A percentile compares a stretch with the other conserved stretches of the same genome.
phyloP scores from a whole-genome alignment of 1,284 basidiomycete species.

The Gymnopus androsaceus region DNA sequence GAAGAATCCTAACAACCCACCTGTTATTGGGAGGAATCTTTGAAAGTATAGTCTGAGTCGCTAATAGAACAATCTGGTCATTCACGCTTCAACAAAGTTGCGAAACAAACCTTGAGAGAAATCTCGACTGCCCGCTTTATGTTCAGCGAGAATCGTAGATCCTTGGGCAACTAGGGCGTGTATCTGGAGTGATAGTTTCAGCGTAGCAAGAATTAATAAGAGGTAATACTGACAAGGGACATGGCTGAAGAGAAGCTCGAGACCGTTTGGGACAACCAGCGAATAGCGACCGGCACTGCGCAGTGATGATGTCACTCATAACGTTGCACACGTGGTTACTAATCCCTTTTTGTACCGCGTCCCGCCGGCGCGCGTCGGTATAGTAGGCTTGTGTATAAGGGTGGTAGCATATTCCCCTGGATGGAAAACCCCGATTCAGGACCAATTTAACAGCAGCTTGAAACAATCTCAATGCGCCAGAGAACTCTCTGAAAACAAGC shows the following conservation, averaged over 20 bases:
- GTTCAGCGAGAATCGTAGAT: conserved; percentile 79
- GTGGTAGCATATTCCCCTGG: too few relatives aligned
- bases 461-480: too few relatives aligned
- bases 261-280: too few relatives aligned
- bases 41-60: conserved; percentile 88
- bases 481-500: too few relatives aligned
- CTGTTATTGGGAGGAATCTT: conserved; percentile 92
- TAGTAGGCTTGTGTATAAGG: too few relatives aligned
- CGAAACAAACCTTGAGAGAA: conserved; percentile 76
- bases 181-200: conserved; percentile 47
- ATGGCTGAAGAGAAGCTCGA: neutral
- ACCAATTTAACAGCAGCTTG: too few relatives aligned
- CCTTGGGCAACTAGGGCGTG: conserved; percentile 88
- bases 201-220: neutral
- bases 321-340: too few relatives aligned
- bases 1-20: conserved; percentile 24
- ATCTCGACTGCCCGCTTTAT: conserved; percentile 75
- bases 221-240: neutral
- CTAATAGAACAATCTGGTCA: conserved; percentile 38
- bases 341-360: too few relatives aligned
- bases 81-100: neutral
- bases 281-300: too few relatives aligned
- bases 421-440: too few relatives aligned
- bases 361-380: too few relatives aligned
- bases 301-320: too few relatives aligned